phyloP scores from a whole-genome alignment of 2,329 filamentous ascomycete genomes.

The Exophiala alcalophila region DNA sequence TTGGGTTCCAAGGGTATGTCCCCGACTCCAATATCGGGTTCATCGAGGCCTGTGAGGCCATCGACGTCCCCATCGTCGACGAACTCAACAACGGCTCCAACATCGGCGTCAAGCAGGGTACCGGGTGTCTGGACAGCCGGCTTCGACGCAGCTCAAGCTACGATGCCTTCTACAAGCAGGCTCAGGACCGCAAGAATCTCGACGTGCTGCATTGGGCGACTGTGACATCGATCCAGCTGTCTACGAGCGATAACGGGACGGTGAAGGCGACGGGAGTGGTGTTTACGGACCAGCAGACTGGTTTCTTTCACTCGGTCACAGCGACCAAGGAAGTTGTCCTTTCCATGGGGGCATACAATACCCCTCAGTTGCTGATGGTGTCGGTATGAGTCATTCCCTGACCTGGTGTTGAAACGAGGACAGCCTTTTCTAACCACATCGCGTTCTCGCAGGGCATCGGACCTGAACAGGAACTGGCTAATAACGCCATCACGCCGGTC shows the following conservation, averaged over 20 bases:
- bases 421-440: neutral
- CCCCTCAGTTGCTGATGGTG: constrained; percentile 40
- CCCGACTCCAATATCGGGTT: constrained; percentile 33
- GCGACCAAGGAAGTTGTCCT: constrained; percentile 36
- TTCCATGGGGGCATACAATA: constrained; percentile 40
- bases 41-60: constrained; percentile 32
- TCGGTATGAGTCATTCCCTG: constrained; percentile 31
- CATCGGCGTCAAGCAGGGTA: constrained; percentile 35
- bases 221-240: constrained; percentile 31
- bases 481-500: constrained; percentile 37
- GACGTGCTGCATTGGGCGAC: constrained; percentile 33
- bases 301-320: constrained; percentile 21
- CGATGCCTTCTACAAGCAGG: constrained; percentile 34
- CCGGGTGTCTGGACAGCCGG: constrained; percentile 25
- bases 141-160: constrained; percentile 35
- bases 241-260: constrained; percentile 10
- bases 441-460: constrained; percentile 35
- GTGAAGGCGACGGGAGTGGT: constrained; percentile 11
- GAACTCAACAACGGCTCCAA: constrained; percentile 35
- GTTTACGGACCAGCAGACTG: constrained; percentile 20
- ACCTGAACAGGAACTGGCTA: constrained; percentile 42
- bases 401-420: too few species aligned
- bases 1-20: constrained; percentile 31
- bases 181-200: constrained; percentile 33
- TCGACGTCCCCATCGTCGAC: constrained; percentile 35